phyloP scores from a whole-genome alignment of 2,329 filamentous ascomycete species.

The Alternaria sp. region DNA sequence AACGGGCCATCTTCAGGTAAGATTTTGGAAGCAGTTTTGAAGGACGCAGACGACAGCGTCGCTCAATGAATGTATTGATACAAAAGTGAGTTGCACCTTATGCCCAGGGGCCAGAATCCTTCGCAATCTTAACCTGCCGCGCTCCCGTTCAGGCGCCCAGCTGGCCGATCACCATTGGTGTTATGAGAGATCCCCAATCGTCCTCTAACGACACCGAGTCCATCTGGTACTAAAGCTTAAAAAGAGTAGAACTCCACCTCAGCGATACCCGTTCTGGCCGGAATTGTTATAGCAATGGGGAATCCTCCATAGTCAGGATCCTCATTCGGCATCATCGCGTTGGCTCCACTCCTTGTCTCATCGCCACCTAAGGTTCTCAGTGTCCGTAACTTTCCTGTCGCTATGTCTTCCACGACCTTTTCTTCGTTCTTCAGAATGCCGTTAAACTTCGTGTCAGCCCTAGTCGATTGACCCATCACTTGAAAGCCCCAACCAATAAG shows the following conservation, averaged over 20 bases:
- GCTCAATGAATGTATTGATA: not conserved
- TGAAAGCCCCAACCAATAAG: conserved; percentile 57
- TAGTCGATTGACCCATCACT: conserved; percentile 37
- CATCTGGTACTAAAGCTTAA: not conserved
- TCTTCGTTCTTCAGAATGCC: conserved; percentile 54
- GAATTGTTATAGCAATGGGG: conserved; percentile 62
- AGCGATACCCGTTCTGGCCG: conserved; percentile 52
- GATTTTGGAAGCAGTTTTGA: not conserved
- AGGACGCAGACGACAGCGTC: not conserved
- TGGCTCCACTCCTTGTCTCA: conserved; percentile 56
- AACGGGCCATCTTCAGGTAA: not conserved
- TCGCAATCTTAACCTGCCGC: not conserved
- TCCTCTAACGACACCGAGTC: not conserved
- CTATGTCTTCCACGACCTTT: conserved; percentile 46
- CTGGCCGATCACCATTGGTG: not conserved
- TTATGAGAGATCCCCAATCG: not conserved
- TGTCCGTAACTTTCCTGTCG: conserved; percentile 47
- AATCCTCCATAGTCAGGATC: conserved; percentile 64
- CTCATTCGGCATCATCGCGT: conserved; percentile 62
- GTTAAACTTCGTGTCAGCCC: conserved; percentile 47
- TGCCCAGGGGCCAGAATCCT: not conserved
- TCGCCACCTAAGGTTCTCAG: conserved; percentile 52
- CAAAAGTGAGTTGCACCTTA: not conserved
- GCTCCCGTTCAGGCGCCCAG: not conserved
- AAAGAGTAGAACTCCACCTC: conserved; percentile 18